Conservation (phyloP, 169 alveolate genomes). For the Plasmodium gonderi region DNA sequence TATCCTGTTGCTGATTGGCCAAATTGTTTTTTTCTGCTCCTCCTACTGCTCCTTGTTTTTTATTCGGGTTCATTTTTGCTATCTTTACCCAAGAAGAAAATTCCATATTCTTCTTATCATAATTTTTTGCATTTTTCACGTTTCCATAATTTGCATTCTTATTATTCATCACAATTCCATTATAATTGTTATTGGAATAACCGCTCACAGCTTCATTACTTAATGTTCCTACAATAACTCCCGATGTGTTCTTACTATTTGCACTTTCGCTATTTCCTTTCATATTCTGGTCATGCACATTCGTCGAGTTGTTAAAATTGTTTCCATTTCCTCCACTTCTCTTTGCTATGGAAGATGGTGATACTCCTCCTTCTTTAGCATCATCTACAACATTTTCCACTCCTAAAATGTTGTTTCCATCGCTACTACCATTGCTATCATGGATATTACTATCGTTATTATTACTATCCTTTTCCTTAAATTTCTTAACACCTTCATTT, state of each 20-base stretch:
- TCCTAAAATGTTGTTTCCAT: neutral
- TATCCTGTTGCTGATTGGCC: neutral
- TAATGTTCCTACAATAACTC: neutral
- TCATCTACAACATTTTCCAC: no score
- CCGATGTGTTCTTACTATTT: neutral
- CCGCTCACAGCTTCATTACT: neutral
- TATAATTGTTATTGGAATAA: neutral
- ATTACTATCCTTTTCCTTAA: conserved; percentile 10
- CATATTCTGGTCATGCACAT: neutral
- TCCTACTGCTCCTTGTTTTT: conserved; percentile 8
- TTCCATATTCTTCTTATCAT: conserved; percentile 57
- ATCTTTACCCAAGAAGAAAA: conserved; percentile 65
- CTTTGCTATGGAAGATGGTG: no score
- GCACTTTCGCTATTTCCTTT: neutral
- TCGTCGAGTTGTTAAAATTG: neutral
- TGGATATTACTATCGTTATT: neutral
- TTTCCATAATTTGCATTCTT: conserved; percentile 23
- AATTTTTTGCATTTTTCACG: conserved; percentile 38
- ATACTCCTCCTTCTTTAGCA: no score
- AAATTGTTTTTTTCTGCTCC: conserved; percentile 4
- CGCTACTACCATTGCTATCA: neutral
- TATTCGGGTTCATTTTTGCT: conserved; percentile 46
- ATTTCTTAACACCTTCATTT: conserved; percentile 24
- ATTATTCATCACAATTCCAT: neutral
- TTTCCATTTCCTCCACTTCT: neutral